Evolutionary conservation across 768 basidiomycete species (phyloP).

Genomic region (Leccinum sublutescens): DNA sequence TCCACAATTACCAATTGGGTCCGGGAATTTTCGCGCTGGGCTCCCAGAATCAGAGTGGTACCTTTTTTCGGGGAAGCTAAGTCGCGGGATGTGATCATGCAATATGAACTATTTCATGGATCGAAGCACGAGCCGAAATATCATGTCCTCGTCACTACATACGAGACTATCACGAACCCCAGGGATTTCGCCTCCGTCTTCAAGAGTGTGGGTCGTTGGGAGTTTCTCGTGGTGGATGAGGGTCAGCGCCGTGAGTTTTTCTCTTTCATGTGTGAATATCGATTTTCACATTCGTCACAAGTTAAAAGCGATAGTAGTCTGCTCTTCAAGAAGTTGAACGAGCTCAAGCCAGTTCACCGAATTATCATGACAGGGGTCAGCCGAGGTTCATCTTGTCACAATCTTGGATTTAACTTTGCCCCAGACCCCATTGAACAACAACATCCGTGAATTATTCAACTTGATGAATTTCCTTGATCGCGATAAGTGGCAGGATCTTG

Average conservation of each 20-base stretch:
- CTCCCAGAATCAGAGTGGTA: constrained; percentile 68
- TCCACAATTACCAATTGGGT: constrained; percentile 96
- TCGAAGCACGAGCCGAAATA: constrained; percentile 58
- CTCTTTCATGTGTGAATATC: neutral
- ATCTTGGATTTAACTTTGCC: neutral
- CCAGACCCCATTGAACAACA: constrained; percentile 94
- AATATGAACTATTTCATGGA: constrained; percentile 76
- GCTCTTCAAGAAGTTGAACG: constrained; percentile 79
- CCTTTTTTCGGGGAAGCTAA: constrained; percentile 83
- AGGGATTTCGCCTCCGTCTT: constrained; percentile 76
- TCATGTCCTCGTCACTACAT: constrained; percentile 92
- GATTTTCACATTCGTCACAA: constrained; percentile 31
- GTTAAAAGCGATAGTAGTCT: constrained; percentile 82
- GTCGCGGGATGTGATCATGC: constrained; percentile 75
- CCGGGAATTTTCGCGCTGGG: constrained; percentile 83
- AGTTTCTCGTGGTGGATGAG: constrained; percentile 90
- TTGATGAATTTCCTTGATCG: constrained; percentile 95
- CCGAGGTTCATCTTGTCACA: neutral
- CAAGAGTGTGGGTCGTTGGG: constrained; percentile 85
- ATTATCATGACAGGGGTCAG: constrained; percentile 87
- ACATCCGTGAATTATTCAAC: constrained; percentile 94
- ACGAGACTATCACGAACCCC: constrained; percentile 72
- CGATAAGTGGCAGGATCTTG: constrained; percentile 70
- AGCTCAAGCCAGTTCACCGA: constrained; percentile 74
- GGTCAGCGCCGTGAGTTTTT: constrained; percentile 76